Conservation (phyloP, 352 stramenopile species). For the Globisporangium spinosum region DNA sequence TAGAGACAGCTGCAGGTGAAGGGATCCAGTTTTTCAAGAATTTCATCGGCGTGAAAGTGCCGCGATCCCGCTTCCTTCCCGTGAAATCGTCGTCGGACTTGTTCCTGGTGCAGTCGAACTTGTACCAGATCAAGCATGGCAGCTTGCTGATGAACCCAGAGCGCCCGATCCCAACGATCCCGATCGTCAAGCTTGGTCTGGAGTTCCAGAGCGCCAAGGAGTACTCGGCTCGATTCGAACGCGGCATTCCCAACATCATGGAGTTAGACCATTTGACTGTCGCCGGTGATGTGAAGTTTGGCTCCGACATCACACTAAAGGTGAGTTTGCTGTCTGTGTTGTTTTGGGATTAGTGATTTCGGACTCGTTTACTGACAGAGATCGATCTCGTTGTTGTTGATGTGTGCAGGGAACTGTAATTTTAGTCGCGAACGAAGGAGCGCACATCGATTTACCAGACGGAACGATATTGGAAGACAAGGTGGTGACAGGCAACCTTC, state of each 20-base stretch:
- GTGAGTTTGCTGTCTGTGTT: slow-evolving; percentile 29
- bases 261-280: slow-evolving; percentile 93
- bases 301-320: slow-evolving; percentile 90
- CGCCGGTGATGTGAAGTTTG: slow-evolving; percentile 91
- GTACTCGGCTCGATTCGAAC: slow-evolving; percentile 83
- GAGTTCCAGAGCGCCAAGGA: slow-evolving; percentile 90
- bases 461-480: slow-evolving; percentile 93
- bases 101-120: slow-evolving; percentile 91
- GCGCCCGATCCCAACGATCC: slow-evolving; percentile 79
- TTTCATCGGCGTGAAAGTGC: slow-evolving; percentile 95
- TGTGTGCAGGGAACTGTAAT: slow-evolving; percentile 88
- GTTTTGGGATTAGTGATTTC: neutral
- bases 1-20: slow-evolving; percentile 96
- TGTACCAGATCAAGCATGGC: slow-evolving; percentile 92
- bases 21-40: slow-evolving; percentile 98
- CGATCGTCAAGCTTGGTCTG: slow-evolving; percentile 91
- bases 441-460: slow-evolving; percentile 91
- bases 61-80: slow-evolving; percentile 95
- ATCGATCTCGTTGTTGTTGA: slow-evolving; percentile 2
- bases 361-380: neutral
- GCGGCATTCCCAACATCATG: slow-evolving; percentile 90
- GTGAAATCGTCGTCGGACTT: slow-evolving; percentile 99
- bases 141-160: slow-evolving; percentile 86
- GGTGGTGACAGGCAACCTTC: slow-evolving; percentile 92
- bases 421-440: slow-evolving; percentile 92